Evolutionary conservation across 805 yeast genomes (phyloP), one percentile per base, ranked within the genome.

Genomic region (Hanseniaspora vineae): DNA sequence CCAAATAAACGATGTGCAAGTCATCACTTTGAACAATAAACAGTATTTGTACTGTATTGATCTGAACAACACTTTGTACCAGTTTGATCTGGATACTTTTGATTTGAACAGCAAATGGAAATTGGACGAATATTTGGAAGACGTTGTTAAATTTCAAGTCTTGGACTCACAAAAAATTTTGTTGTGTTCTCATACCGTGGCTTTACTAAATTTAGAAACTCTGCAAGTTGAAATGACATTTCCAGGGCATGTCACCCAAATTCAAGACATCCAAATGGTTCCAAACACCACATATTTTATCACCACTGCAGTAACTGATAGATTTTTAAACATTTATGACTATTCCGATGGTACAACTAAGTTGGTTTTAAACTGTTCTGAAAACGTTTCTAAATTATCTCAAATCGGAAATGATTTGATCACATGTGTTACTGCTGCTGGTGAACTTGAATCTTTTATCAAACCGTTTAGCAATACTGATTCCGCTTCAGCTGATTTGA

Each of bases 161-260:
- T 23, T 23, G 29, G 8, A 23, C 8, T 23, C 29, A 23, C 29
- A 23, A 23, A 23, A 74, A 55, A 56, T 82, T 33, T 68, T 83
- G 49, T 65, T 78, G 13, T 87, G 84, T 2, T 80, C 90, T 2
- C 85, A 85, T 54, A 72, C 80, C 37, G 71, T 84, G 4, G 73
- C 72, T 52, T 61, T 84, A 48, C 62, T 79, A 20, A 77, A 78
- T 55, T 58, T 67, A 11, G 55, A 63, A 6, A 58, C 51, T 31
- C 68, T 50, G 39, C 63, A 65, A 46, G 64, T 77, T 2, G 62
- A 72, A 15, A 69, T 68, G 54, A 71, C 79, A 1, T 78, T 76
- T 58, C 87, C 94, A 1, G 94, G 90, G 29, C 94, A 86, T 59
- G 76, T 84, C 31, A 73, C 84, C 17, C 81, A 87, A 3, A 73